A percentile compares a stretch with the other conserved stretches of the same genome.
phyloP scores from a whole-genome alignment of 352 stramenopile genomes.

The Aphanomyces stellatus region DNA sequence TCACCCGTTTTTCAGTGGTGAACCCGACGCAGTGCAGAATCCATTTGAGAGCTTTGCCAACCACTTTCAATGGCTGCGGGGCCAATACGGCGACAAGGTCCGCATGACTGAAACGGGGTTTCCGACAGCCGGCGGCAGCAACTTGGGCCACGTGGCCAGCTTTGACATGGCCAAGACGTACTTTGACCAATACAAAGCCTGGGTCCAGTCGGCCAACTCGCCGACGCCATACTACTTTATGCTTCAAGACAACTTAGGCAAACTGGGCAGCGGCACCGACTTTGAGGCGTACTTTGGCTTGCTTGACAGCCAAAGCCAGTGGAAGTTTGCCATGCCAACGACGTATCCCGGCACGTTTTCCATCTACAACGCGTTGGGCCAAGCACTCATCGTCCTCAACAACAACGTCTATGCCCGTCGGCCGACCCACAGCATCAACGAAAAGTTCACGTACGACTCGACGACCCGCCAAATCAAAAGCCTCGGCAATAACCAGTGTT shows the following conservation, averaged over 20 bases:
- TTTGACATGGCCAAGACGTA: background rate
- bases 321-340: background rate
- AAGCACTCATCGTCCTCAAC: background rate
- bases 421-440: background rate
- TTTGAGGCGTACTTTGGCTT: conserved; percentile 14
- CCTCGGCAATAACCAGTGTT: background rate
- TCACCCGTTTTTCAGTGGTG: conserved; percentile 54
- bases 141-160: background rate
- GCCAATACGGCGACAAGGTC: conserved; percentile 35
- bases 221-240: conserved; percentile 19
- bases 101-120: conserved; percentile 48
- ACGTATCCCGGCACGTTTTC: background rate
- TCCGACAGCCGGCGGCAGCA: conserved; percentile 19
- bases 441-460: background rate
- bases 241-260: conserved; percentile 8
- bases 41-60: conserved; percentile 40
- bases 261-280: background rate
- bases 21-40: conserved; percentile 21
- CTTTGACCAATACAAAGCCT: background rate
- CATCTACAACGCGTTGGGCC: background rate
- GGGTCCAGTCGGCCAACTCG: background rate
- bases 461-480: background rate
- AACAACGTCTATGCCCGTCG: background rate
- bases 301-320: background rate
- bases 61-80: conserved; percentile 34